Percentiles rank a stretch among this genome's conserved stretches.
Evolutionary conservation across 306 rosid genomes (phyloP).

Genomic region (Senna tora): DNA sequence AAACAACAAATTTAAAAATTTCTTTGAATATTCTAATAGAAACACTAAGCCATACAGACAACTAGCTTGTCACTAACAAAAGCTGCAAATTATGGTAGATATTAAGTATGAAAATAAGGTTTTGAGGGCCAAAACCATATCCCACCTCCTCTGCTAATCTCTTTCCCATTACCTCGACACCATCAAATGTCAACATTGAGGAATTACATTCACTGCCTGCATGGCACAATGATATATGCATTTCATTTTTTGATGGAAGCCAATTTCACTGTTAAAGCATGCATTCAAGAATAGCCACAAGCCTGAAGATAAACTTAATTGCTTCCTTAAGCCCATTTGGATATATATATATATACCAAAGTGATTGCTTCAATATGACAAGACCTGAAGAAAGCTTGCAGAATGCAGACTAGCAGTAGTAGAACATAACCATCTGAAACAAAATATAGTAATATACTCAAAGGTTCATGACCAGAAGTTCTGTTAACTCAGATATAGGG

Average conservation of each 20-base stretch:
- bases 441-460: neutral
- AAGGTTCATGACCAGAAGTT: neutral
- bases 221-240: slow-evolving; percentile 39
- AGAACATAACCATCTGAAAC: neutral
- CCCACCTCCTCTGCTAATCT: slow-evolving; percentile 84
- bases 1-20: slow-evolving; percentile 11
- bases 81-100: neutral
- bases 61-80: neutral
- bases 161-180: slow-evolving; percentile 67
- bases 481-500: neutral
- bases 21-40: neutral
- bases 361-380: neutral
- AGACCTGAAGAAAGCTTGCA: neutral
- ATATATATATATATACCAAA: neutral
- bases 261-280: slow-evolving; percentile 17
- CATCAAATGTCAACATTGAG: slow-evolving; percentile 74
- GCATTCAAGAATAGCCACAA: slow-evolving; percentile 2
- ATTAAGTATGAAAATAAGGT: slow-evolving; percentile 10
- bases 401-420: neutral
- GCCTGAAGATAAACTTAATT: slow-evolving; percentile 8
- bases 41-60: too few species aligned
- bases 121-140: neutral
- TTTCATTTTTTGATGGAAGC: slow-evolving; percentile 40
- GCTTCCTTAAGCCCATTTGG: neutral
- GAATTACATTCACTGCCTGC: slow-evolving; percentile 75